Evolutionary conservation across 2,329 filamentous ascomycete genomes (phyloP).

Genomic region (Penicillium italicum): DNA sequence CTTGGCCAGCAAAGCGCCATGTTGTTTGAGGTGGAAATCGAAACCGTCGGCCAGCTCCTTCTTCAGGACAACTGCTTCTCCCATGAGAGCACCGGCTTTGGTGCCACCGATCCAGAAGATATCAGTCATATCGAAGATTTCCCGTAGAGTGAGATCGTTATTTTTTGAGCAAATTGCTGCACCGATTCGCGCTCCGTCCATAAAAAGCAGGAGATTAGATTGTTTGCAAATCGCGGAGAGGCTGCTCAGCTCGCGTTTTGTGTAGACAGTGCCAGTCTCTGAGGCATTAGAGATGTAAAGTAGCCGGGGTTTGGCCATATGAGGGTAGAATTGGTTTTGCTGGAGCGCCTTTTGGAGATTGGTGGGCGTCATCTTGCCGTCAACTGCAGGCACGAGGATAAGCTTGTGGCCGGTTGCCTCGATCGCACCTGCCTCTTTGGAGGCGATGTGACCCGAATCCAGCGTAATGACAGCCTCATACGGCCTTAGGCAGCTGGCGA

Average conservation of each 20-base stretch:
- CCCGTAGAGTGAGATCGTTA: conserved; percentile 46
- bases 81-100: conserved; percentile 51
- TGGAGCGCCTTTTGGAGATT: conserved; percentile 44
- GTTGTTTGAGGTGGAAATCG: conserved; percentile 52
- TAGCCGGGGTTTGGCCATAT: conserved; percentile 51
- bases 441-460: conserved; percentile 50
- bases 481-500: conserved; percentile 50
- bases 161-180: conserved; percentile 43
- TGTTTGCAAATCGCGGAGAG: conserved; percentile 46
- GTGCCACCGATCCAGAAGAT: conserved; percentile 56
- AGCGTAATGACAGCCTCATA: conserved; percentile 53
- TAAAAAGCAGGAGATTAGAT: conserved; percentile 43
- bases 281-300: conserved; percentile 54
- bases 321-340: conserved; percentile 51
- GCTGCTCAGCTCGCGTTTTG: conserved; percentile 41
- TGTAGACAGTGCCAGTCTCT: conserved; percentile 51
- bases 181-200: conserved; percentile 50
- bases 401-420: conserved; percentile 53
- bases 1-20: conserved; percentile 51
- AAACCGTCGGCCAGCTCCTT: conserved; percentile 46
- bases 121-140: conserved; percentile 49
- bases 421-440: conserved; percentile 51
- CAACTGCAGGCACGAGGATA: conserved; percentile 46
- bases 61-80: conserved; percentile 52
- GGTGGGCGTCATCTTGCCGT: conserved; percentile 49